Conservation (phyloP, 192 early-diverging fungal species). For the Coemansia sp. region DNA sequence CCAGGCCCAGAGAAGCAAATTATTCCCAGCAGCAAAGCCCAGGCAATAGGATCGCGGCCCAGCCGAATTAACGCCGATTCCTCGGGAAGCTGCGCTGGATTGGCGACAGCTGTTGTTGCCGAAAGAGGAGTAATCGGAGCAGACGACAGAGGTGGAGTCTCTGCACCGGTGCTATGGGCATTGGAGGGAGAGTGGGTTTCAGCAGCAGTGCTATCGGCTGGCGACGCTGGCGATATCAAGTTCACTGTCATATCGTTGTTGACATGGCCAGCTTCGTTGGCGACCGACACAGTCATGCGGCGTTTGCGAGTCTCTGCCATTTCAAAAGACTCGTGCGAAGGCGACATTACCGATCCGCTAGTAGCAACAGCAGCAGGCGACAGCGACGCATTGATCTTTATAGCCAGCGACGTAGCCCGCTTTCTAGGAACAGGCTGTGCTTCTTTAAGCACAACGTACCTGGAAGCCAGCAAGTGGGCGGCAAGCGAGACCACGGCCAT, state of each 20-base stretch:
- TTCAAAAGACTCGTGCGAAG: slow-evolving; percentile 28
- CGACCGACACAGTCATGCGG: slow-evolving; percentile 32
- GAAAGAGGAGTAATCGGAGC: not conserved
- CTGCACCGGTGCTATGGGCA: not conserved
- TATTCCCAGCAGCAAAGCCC: slow-evolving; percentile 46
- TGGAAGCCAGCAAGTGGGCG: slow-evolving; percentile 54
- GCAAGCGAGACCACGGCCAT: slow-evolving; percentile 56
- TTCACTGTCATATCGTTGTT: not conserved
- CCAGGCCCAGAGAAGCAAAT: slow-evolving; percentile 53
- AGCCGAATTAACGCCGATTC: slow-evolving; percentile 25
- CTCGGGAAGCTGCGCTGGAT: not conserved
- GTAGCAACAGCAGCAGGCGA: slow-evolving; percentile 2
- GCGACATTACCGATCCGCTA: slow-evolving; percentile 1
- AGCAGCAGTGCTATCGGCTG: not conserved
- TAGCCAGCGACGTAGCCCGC: slow-evolving; percentile 15
- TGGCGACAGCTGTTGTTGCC: not conserved
- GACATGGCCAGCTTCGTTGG: slow-evolving; percentile 6
- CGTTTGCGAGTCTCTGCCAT: slow-evolving; percentile 45
- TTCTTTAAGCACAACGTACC: slow-evolving; percentile 30
- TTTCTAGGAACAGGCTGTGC: slow-evolving; percentile 17
- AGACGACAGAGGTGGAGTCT: not conserved
- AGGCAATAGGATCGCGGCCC: slow-evolving; percentile 34
- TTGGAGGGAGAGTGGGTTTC: not conserved
- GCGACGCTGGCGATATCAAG: not conserved
- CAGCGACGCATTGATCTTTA: not conserved